Conservation (phyloP, 1,284 basidiomycete genomes). For the Cryptococcus deneoformans region DNA sequence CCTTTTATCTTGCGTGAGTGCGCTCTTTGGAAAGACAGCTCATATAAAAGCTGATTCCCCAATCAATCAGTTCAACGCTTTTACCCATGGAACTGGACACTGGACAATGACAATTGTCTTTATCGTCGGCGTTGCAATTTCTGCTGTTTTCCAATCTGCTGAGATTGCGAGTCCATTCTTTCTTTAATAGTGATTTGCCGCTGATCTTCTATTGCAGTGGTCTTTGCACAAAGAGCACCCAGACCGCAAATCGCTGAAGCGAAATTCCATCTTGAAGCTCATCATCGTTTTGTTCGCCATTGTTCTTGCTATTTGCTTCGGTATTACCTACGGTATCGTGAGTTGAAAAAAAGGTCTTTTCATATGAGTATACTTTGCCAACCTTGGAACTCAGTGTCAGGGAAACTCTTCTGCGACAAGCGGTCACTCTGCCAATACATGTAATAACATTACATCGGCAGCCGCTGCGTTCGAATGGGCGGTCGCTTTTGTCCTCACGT, state of each 20-base stretch:
- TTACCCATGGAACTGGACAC: conserved; percentile 51
- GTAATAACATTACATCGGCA: conserved; percentile 50
- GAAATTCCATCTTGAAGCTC: conserved; percentile 53
- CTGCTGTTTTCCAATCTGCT: conserved; percentile 52
- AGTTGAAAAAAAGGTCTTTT: conserved; percentile 8
- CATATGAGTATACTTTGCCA: neutral
- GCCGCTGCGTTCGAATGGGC: conserved; percentile 53
- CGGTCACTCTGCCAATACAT: conserved; percentile 26
- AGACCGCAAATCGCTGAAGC: conserved; percentile 47
- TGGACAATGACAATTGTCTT: conserved; percentile 55
- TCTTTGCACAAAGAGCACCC: conserved; percentile 50
- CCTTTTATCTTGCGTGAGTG: conserved; percentile 48
- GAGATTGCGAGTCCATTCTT: conserved; percentile 45
- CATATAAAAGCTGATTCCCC: neutral
- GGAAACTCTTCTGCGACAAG: conserved; percentile 21
- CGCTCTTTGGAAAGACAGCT: neutral
- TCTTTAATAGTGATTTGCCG: neutral
- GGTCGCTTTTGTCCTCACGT: conserved; percentile 49
- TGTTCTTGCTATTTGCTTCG: conserved; percentile 51
- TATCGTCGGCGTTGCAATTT: conserved; percentile 52
- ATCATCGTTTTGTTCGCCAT: conserved; percentile 50
- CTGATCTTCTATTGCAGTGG: conserved; percentile 26
- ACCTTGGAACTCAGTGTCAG: conserved; percentile 23
- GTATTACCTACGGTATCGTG: conserved; percentile 45
- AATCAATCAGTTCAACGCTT: conserved; percentile 43